These are phyloP conservation scores for Achaetomium macrosporum DNA, from an alignment of 2,329 filamentous ascomycete genomes.

Conservation along the genomic window DNA sequence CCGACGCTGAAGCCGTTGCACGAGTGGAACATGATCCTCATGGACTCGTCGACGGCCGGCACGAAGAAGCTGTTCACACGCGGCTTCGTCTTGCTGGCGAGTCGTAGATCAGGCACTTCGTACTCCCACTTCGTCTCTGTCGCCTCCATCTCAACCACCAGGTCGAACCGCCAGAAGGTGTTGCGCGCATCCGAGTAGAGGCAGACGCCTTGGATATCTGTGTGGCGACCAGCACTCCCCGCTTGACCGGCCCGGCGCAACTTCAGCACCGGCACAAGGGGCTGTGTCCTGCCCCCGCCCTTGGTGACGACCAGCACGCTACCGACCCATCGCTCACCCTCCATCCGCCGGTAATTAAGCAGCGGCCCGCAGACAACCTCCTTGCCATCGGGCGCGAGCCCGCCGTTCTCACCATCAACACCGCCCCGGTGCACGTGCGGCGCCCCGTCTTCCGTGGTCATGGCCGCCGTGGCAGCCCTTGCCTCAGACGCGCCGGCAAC, in stretches of 20 bases:
- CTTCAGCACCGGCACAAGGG: slow-evolving; percentile 52
- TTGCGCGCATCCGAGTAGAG: slow-evolving; percentile 60
- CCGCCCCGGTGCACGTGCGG: background rate
- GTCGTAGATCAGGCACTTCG: slow-evolving; percentile 59
- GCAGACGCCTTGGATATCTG: slow-evolving; percentile 48
- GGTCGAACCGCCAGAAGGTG: slow-evolving; percentile 92
- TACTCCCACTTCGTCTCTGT: slow-evolving; percentile 76
- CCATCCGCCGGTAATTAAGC: slow-evolving; percentile 72
- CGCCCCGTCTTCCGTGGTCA: background rate
- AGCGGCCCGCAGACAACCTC: slow-evolving; percentile 67
- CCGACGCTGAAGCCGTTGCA: slow-evolving; percentile 94
- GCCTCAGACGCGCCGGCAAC: slow-evolving; percentile 39
- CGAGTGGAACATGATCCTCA: slow-evolving; percentile 98
- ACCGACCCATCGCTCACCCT: slow-evolving; percentile 65
- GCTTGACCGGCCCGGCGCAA: slow-evolving; percentile 35
- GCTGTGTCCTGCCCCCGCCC: slow-evolving; percentile 58
- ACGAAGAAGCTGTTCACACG: slow-evolving; percentile 72
- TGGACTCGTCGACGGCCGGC: slow-evolving; percentile 73
- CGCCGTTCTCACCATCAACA: background rate
- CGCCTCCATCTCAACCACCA: slow-evolving; percentile 68
- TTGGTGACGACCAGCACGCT: slow-evolving; percentile 79
- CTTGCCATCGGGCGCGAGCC: slow-evolving; percentile 37
- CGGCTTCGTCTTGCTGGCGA: slow-evolving; percentile 51
- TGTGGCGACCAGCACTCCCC: slow-evolving; percentile 4
- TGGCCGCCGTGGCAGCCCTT: slow-evolving; percentile 19